Evolutionary conservation across 257 asterid species (phyloP).

Genomic region (Eucommia ulmoides): DNA sequence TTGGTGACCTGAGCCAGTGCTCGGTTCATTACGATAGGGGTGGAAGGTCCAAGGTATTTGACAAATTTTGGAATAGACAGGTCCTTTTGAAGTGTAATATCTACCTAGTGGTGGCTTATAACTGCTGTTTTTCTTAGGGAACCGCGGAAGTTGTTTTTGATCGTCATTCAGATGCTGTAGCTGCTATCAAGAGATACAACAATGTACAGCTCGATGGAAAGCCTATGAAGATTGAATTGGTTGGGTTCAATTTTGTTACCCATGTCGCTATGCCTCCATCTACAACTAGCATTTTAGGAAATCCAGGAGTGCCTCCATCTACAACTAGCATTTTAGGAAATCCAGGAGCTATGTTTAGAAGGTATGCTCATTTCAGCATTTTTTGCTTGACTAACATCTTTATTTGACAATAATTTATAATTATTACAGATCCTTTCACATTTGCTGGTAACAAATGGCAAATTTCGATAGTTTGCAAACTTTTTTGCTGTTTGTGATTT

Average conservation of each 20-base stretch:
- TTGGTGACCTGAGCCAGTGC: constrained; percentile 31
- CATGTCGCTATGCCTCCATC: constrained; percentile 12
- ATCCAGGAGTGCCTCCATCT: too few relatives aligned
- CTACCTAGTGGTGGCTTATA: neutral
- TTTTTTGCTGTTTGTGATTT: too few relatives aligned
- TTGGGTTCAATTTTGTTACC: constrained; percentile 33
- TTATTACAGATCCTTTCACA: too few relatives aligned
- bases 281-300: constrained; percentile 12
- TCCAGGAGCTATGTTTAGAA: too few relatives aligned
- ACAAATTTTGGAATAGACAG: neutral
- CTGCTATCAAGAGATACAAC: constrained; percentile 51
- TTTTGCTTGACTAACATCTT: too few relatives aligned
- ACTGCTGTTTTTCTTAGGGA: constrained; percentile 15
- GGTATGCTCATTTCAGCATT: too few relatives aligned
- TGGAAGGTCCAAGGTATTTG: constrained; percentile 42
- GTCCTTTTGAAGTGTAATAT: neutral
- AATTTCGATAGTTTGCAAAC: too few relatives aligned
- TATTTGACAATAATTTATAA: too few relatives aligned
- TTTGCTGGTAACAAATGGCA: too few relatives aligned
- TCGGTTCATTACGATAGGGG: constrained; percentile 34
- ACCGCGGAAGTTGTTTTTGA: constrained; percentile 42
- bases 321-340: too few relatives aligned
- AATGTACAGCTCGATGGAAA: constrained; percentile 60
- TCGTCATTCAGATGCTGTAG: constrained; percentile 59
- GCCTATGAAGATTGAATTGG: constrained; percentile 52